Evolutionary conservation across 495 filamentous ascomycete species (phyloP), one percentile per base, ranked within the genome.

Genomic region (Penicillium turbatum): DNA sequence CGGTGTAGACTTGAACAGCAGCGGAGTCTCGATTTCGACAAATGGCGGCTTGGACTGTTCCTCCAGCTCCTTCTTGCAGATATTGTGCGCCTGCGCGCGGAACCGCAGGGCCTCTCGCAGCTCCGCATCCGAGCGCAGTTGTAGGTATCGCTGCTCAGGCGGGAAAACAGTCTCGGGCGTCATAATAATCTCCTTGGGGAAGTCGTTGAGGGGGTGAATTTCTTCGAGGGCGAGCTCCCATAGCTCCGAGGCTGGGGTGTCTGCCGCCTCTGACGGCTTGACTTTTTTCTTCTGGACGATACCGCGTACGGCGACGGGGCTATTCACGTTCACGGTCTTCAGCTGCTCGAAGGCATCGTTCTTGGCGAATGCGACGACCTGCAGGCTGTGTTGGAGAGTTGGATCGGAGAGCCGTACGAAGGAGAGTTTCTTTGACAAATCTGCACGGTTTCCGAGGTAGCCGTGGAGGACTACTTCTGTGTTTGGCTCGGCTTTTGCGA

Each of bases 1-100:
- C 0, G 93, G 92, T 0, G 95, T 97, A 4, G 92, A 96, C 74
- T 96, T 97, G 80, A 98, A 98, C 13, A 98, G 76, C 12, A 96
- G 67, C 2, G 93, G 93, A 0, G 93, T 98, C 62, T 97, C 95
- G 36, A 97, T 79, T 55, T 97, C 88, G 6, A 82, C 66, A 59
- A 96, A 96, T 0, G 70, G 72, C 6, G 72, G 64, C 0, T 68
- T 53, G 16, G 51, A 63, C 21, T 62, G 56, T 16, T 71, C 44
- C 34, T 65, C 62, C 46, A 93, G 70, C 9, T 77, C 67, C 21
- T 76, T 61, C 16, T 85, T 77, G 50, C 86, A 79, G 31, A 68
- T 47, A 27, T 67, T 66, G 34, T 77, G 75, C 12, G 79, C 79
- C 31, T 70, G 60, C 36, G 77, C 75, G 17, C 84, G 83, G 62